These are phyloP conservation scores for Berberis vulgaris DNA, from an alignment of 164 flowering plant genomes.

Conservation along the genomic window DNA sequence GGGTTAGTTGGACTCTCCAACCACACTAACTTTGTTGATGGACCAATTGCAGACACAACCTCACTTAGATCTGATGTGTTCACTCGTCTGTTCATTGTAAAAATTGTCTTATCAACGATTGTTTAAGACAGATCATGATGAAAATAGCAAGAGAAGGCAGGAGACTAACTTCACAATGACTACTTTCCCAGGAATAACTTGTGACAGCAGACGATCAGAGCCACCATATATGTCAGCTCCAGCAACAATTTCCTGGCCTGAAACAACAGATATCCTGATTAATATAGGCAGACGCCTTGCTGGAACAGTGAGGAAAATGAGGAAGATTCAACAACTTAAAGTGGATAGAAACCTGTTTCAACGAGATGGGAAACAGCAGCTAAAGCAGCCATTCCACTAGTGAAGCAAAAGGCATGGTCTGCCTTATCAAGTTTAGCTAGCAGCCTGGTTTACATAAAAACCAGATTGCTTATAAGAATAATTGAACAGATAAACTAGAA, in stretches of 20 bases:
- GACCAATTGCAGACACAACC: constrained; percentile 75
- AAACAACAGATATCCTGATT: not conserved
- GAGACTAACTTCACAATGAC: constrained; percentile 72
- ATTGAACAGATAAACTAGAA: not conserved
- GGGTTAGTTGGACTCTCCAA: constrained; percentile 98
- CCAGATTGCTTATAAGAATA: constrained; percentile 6
- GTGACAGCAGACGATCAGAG: constrained; percentile 85
- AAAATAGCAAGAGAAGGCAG: constrained; percentile 3
- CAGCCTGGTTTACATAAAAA: constrained; percentile 35
- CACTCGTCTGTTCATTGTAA: constrained; percentile 53
- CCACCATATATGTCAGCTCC: constrained; percentile 99
- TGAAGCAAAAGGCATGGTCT: constrained; percentile 90
- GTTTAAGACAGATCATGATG: not conserved
- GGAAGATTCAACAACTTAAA: not conserved
- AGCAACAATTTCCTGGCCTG: constrained; percentile 94
- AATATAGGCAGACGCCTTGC: no score
- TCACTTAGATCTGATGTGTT: constrained; percentile 60
- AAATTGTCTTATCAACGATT: constrained; percentile 8
- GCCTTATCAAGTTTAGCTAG: constrained; percentile 91
- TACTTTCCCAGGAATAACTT: constrained; percentile 70
- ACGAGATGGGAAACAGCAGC: constrained; percentile 73
- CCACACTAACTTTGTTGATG: constrained; percentile 92
- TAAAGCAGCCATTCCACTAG: constrained; percentile 99
- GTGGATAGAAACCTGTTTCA: constrained; percentile 46
- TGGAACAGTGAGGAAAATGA: no score